Percentiles rank a stretch among this genome's conserved stretches.
These are phyloP conservation scores for Chloris gayana DNA, from an alignment of 176 grass and related monocot genomes.

Conservation along the genomic window DNA sequence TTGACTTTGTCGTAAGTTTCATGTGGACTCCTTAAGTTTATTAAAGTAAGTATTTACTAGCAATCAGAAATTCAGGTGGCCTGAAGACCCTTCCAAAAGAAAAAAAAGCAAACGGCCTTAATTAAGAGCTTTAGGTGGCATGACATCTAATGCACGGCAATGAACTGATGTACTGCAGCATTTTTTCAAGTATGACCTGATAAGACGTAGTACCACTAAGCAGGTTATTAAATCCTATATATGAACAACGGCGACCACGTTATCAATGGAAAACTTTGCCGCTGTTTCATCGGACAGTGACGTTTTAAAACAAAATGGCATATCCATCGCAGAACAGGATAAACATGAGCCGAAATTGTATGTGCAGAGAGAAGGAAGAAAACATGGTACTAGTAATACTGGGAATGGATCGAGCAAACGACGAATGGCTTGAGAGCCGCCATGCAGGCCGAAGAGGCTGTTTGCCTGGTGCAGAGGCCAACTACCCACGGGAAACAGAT, in stretches of 20 bases:
- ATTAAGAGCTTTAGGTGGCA: not conserved
- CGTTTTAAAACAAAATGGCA: not conserved
- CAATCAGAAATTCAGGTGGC: too few species aligned
- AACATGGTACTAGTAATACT: not conserved
- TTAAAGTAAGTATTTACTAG: too few species aligned
- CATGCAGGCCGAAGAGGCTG: not conserved
- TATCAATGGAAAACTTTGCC: not conserved
- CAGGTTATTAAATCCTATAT: conserved; percentile 7
- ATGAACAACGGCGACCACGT: not conserved
- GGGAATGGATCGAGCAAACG: conserved; percentile 29
- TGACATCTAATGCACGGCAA: not conserved
- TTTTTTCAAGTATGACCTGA: not conserved
- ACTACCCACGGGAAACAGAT: conserved; percentile 31
- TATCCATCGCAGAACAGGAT: not conserved
- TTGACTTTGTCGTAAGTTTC: conserved; percentile 15
- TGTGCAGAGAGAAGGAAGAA: not conserved
- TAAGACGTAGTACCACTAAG: not conserved
- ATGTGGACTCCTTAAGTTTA: not conserved
- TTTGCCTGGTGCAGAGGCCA: conserved; percentile 13
- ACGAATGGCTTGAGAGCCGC: conserved; percentile 28
- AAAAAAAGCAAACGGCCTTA: not conserved
- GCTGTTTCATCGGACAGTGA: not conserved
- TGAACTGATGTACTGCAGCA: too few species aligned
- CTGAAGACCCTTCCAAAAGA: too few species aligned
- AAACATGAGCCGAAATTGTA: not conserved